Percentiles rank a stretch among this genome's conserved stretches.
These are phyloP conservation scores for Phytopythium ostracodes DNA, from an alignment of 352 stramenopile genomes.

Conservation along the genomic window DNA sequence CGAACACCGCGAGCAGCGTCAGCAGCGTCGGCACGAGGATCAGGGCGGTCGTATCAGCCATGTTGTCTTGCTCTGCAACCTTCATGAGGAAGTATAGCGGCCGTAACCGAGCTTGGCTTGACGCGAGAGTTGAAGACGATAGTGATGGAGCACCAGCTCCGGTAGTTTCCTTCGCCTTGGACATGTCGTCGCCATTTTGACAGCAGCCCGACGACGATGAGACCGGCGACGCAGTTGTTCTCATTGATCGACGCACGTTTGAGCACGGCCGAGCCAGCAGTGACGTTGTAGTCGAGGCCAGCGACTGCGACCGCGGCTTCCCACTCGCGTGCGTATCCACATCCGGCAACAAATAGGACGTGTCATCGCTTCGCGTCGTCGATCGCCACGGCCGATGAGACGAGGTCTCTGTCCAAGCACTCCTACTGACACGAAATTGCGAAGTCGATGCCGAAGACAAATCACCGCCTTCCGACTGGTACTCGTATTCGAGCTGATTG, in stretches of 20 bases:
- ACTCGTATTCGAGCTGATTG: background rate
- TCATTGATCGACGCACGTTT: background rate
- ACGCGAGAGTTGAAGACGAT: constrained; percentile 1
- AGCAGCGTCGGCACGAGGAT: constrained; percentile 81
- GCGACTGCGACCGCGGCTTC: constrained; percentile 1
- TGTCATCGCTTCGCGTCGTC: background rate
- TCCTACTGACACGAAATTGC: background rate
- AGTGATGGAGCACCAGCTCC: background rate
- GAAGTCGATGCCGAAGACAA: background rate
- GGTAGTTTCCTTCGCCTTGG: background rate
- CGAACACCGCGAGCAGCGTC: constrained; percentile 69
- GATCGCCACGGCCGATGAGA: constrained; percentile 5
- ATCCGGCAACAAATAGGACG: background rate
- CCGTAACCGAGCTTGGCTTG: constrained; percentile 33
- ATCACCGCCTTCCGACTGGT: background rate
- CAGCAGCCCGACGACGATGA: background rate
- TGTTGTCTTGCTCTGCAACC: constrained; percentile 84
- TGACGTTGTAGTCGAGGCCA: background rate
- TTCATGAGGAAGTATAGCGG: constrained; percentile 88
- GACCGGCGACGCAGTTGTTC: background rate
- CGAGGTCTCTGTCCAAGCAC: background rate
- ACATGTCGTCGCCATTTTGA: background rate
- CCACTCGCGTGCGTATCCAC: background rate
- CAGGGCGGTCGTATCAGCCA: constrained; percentile 83
- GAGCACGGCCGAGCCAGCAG: background rate